phyloP scores from a whole-genome alignment of 78 protist genomes.

The slime mould (Dictyostelium discoideum) region DNA sequence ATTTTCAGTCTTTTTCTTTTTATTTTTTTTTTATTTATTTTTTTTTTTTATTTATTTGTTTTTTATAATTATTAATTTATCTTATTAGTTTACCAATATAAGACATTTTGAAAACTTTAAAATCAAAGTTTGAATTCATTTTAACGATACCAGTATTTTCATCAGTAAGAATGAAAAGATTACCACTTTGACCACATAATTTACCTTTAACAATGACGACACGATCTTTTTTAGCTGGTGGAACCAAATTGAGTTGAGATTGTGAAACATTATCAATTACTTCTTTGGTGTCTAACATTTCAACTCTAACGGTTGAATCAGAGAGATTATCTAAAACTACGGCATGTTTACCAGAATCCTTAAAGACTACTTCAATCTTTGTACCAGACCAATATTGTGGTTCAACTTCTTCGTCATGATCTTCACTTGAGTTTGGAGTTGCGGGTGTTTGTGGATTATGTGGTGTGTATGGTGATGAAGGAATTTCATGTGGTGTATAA shows the following conservation, averaged over 20 bases:
- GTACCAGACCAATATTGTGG: conserved; percentile 36
- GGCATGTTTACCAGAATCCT: conserved; percentile 3
- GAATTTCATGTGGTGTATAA: conserved; percentile 47
- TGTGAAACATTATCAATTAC: conserved; percentile 28
- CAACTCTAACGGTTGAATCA: conserved; percentile 23
- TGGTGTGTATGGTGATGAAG: conserved; percentile 67
- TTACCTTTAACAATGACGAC: conserved; percentile 53
- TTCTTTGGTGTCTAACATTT: conserved; percentile 11
- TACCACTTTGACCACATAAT: conserved; percentile 16
- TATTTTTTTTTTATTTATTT: background rate
- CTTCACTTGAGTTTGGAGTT: conserved; percentile 44
- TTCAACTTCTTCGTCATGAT: conserved; percentile 56
- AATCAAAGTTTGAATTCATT: conserved; percentile 56
- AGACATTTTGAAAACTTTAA: conserved; percentile 68
- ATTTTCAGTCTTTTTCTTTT: background rate
- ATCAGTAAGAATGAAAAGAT: conserved; percentile 30
- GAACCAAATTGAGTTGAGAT: conserved; percentile 1
- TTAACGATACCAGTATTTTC: conserved; percentile 49
- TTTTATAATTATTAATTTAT: background rate
- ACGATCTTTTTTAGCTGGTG: conserved; percentile 56
- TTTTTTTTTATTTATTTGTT: too few species aligned
- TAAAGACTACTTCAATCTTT: conserved; percentile 43
- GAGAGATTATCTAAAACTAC: conserved; percentile 15
- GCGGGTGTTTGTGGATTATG: conserved; percentile 76
- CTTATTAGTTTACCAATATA: conserved; percentile 38